Conservation (phyloP, 192 early-diverging fungal species). For the Bifiguratus adelaidae region DNA sequence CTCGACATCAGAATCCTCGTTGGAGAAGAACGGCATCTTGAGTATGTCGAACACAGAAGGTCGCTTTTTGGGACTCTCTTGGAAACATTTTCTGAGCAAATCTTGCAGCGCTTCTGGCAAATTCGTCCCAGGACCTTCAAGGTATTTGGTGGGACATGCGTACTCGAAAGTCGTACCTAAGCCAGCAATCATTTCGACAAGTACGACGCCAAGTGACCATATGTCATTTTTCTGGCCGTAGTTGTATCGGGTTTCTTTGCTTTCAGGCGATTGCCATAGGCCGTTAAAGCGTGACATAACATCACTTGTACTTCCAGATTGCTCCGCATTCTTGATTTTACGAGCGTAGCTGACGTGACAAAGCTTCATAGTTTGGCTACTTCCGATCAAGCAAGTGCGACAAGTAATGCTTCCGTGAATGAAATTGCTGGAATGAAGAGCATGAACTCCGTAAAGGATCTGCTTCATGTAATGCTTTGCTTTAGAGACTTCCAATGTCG, state of each 20-base stretch:
- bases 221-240: slow-evolving; percentile 66
- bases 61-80: slow-evolving; percentile 55
- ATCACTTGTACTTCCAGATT: not conserved
- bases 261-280: slow-evolving; percentile 45
- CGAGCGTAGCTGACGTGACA: no score
- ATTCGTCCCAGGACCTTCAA: slow-evolving; percentile 13
- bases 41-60: slow-evolving; percentile 67
- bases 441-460: slow-evolving; percentile 46
- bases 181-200: slow-evolving; percentile 64
- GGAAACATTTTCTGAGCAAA: not conserved
- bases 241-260: slow-evolving; percentile 43
- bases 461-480: slow-evolving; percentile 56
- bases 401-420: slow-evolving; percentile 36
- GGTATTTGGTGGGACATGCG: slow-evolving; percentile 34
- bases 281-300: no score
- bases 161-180: slow-evolving; percentile 38
- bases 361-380: slow-evolving; percentile 17
- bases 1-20: no score
- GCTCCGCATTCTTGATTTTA: not conserved
- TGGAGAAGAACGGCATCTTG: slow-evolving; percentile 55
- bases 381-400: slow-evolving; percentile 12
- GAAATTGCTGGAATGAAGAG: slow-evolving; percentile 55
- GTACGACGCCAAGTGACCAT: slow-evolving; percentile 56
- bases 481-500: slow-evolving; percentile 38
- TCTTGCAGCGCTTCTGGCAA: not conserved